Evolutionary conservation across 2,329 filamentous ascomycete genomes (phyloP).

Genomic region (Dryadomyces quercivorus): DNA sequence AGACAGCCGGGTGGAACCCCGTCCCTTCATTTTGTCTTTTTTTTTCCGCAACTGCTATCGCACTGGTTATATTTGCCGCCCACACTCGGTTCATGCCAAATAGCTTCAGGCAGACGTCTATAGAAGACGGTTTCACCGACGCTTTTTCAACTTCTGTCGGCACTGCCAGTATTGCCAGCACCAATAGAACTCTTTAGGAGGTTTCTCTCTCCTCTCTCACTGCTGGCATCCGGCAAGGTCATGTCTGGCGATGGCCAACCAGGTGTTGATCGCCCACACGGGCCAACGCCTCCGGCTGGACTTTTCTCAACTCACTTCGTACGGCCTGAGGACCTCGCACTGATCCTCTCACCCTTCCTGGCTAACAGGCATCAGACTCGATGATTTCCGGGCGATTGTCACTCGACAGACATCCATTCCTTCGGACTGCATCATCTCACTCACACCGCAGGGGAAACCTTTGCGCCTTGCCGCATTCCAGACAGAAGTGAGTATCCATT

Average conservation of each 20-base stretch:
- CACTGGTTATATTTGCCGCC: not conserved
- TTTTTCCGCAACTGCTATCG: not conserved
- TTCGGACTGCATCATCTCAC: constrained; percentile 67
- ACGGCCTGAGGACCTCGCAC: constrained; percentile 18
- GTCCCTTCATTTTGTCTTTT: not conserved
- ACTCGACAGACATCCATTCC: constrained; percentile 62
- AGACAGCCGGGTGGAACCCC: not conserved
- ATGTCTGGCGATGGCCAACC: constrained; percentile 68
- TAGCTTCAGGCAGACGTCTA: too few relatives aligned
- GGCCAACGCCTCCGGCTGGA: constrained; percentile 77
- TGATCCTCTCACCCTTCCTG: not conserved
- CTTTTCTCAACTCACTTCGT: constrained; percentile 63
- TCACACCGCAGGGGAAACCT: constrained; percentile 75
- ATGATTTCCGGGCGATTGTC: constrained; percentile 76
- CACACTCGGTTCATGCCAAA: too few relatives aligned
- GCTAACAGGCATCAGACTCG: constrained; percentile 43
- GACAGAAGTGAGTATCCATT: constrained; percentile 50
- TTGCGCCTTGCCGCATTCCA: constrained; percentile 70
- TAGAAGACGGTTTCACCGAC: too few relatives aligned
- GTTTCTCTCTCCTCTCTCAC: too few relatives aligned
- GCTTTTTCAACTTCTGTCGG: too few relatives aligned
- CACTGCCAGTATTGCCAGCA: too few relatives aligned
- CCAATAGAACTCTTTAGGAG: too few relatives aligned
- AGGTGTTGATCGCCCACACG: constrained; percentile 86
- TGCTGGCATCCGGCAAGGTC: constrained; percentile 4